Base-by-base conservation (phyloP, 139 green algal genomes). In the Haematococcus lacustris region DNA sequence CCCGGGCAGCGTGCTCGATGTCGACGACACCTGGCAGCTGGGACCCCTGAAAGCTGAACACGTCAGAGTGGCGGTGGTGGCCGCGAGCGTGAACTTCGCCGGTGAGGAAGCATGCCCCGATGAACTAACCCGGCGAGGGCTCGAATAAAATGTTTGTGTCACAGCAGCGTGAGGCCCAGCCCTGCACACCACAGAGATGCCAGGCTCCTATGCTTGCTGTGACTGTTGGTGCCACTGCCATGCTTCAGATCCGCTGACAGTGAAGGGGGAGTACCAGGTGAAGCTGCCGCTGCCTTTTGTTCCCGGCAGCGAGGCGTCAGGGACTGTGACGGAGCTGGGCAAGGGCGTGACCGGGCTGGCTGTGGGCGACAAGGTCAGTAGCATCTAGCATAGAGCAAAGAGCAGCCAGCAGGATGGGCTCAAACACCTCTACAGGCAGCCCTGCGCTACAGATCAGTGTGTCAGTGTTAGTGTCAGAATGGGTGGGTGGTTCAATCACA, bases 191-290 rank as follows among this genome's bases (percentile, higher is more conserved):
- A 7, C 61, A 68, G 61, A 39, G 5, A 5, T 4, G 5, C 9
- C 32, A 68, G 61, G 3, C 39, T 4, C 30, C 2, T 13, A 3
- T 3, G 2, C 9, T n/a, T 51, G 65, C 3, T 1, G 34, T 4
- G 3, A 3, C 3, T 38, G 3, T 7, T 34, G 4, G 32, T 13
- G 47, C 63, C 1, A 34, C 23, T 53, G 2, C 17, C 1, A 34
- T 9, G 4, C 68, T n/a, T 4, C 40, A 68, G 40, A 75, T 41
- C 59, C 51, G 0, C 64, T 50, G 3, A 82, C 28, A 77, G 33
- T 72, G 17, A 61, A 94, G 87, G 91, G 89, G 5, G 68, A 86
- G 34, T 96, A 97, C 72, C 92, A 96, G 71, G 89, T 90, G 30
- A 89, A 88, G 51, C 86, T 83, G 7, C 78, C 81, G 35, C 76